Base-by-base conservation (phyloP, 2,329 filamentous ascomycete species). In the Pseudocercospora pini-densiflorae region DNA sequence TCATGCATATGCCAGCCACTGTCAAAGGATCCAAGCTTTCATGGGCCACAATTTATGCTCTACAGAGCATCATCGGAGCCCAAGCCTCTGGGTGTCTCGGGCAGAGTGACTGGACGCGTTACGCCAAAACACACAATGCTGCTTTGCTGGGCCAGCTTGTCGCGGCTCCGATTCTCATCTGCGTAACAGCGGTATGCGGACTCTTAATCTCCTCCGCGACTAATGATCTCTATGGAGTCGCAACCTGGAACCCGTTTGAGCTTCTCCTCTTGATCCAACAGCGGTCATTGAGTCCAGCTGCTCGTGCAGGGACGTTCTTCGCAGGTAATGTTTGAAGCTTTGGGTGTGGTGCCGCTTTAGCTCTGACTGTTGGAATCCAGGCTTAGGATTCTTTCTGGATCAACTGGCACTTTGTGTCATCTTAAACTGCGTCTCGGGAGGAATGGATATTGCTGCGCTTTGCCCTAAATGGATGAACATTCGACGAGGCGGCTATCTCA, bases 401-500 rank as follows among this genome's bases (percentile, higher is more conserved):
- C 71, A 72, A 33, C 53, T 75, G 12, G 73, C 72, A 29, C 66
- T 74, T n/a, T 73, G 73, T 63, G 77, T 81, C 16, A 77, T 76
- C 8, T 73, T 77, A 58, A 82, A 81, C 65, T 77, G 77, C 2
- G 77, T 82, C 53, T 78, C 79, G 0, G 77, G 78, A 59, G 80
- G 79, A n/a, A 76, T 77, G 60, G 81, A 83, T 61, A 76, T 81
- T 70, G 80, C 76, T 3, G 79, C 79, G 9, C 74, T 82, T 0
- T 76, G 80, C 43, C 80, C 81, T 1, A 75, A 75, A 43, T 82
- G 78, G 68, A 75, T 83, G 61, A 82, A 77, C 9, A 82, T 83
- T 59, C 74, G 77, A 6, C 74, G 81, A 27, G 81, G 81, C 16
- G 78, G 80, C 62, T 67, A 82, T 14, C 70, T 82, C 33, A 78